These are phyloP conservation scores for Luffa acutangula DNA, from an alignment of 306 rosid species.

Conservation along the genomic window DNA sequence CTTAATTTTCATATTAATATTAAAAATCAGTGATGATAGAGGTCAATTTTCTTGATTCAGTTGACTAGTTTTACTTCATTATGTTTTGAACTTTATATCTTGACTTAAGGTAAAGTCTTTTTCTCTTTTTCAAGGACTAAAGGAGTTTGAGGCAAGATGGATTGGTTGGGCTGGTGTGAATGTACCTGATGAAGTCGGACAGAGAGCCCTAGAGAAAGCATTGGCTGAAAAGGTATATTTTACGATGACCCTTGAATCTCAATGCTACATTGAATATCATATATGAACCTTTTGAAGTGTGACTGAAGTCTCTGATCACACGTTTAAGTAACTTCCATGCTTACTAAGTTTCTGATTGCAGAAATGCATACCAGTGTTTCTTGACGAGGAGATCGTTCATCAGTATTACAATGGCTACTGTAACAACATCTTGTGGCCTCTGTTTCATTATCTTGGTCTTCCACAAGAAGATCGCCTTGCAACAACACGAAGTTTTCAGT, in stretches of 20 bases:
- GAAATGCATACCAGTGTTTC: conserved; percentile 93
- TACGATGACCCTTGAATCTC: neutral
- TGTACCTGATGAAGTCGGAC: conserved; percentile 81
- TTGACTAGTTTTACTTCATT: neutral
- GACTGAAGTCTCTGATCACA: neutral
- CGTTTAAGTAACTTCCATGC: neutral
- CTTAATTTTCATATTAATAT: neutral
- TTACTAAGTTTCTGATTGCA: conserved; percentile 25
- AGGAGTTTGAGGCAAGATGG: conserved; percentile 95
- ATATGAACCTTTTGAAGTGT: neutral
- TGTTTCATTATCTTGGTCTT: conserved; percentile 87
- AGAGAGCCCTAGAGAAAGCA: conserved; percentile 58
- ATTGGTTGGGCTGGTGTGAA: conserved; percentile 98
- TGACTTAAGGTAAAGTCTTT: conserved; percentile 16
- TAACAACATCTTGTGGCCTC: conserved; percentile 96
- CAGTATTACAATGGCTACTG: conserved; percentile 97
- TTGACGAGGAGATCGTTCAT: conserved; percentile 82
- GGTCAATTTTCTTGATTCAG: neutral
- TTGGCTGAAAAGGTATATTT: conserved; percentile 74
- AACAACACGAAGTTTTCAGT: conserved; percentile 86
- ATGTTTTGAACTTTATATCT: conserved; percentile 1
- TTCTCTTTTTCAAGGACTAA: conserved; percentile 63
- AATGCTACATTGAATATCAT: neutral
- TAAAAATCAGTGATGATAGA: neutral
- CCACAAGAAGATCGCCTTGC: conserved; percentile 98